Conservation (phyloP, 345 rosid genomes). For the Bretschneidera sinensis region DNA sequence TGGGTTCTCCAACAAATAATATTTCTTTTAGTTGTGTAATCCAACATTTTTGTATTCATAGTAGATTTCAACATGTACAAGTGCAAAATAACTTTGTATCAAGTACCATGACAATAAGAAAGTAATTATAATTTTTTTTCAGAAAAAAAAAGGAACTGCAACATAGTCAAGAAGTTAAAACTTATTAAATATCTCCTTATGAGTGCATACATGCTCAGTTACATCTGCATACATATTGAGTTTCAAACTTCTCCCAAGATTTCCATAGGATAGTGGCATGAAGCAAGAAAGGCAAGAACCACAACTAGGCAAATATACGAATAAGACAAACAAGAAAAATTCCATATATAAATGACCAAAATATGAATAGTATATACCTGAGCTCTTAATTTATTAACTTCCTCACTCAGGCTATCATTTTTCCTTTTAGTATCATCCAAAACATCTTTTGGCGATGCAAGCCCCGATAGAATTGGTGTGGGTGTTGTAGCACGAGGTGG, state of each 20-base stretch:
- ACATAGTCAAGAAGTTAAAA: too few relatives aligned
- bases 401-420: constrained; percentile 53
- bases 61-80: too few relatives aligned
- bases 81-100: too few relatives aligned
- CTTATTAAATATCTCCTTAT: neutral
- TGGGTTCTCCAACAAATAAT: too few relatives aligned
- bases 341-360: neutral
- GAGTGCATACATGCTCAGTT: neutral
- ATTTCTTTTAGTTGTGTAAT: too few relatives aligned
- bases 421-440: constrained; percentile 52
- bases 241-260: neutral
- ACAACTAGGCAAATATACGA: too few relatives aligned
- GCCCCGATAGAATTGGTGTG: constrained; percentile 50
- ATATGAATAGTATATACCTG: constrained; percentile 43
- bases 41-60: too few relatives aligned
- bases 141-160: too few relatives aligned
- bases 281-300: neutral
- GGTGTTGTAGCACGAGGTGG: constrained; percentile 77
- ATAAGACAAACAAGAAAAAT: constrained; percentile 14
- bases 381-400: constrained; percentile 54
- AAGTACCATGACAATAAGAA: too few relatives aligned
- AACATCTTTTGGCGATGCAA: constrained; percentile 45
- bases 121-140: too few relatives aligned
- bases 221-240: neutral
- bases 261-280: neutral